Conservation (phyloP, 352 stramenopile species). For the Phytophthora colocasiae region DNA sequence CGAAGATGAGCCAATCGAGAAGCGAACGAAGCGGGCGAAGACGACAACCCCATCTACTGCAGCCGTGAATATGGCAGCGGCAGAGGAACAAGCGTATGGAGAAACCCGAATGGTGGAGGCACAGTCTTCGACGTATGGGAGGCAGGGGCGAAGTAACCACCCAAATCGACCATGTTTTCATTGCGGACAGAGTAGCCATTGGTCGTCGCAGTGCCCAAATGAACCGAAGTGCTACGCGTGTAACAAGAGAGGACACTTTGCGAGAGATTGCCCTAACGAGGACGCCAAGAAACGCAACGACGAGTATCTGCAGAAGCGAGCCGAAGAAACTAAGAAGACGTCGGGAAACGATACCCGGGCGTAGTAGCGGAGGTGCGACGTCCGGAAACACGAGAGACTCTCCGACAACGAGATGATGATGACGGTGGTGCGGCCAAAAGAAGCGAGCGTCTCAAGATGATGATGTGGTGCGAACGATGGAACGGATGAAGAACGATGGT, state of each 20-base stretch:
- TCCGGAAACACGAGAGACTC: background rate
- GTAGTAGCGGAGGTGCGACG: background rate
- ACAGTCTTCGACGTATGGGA: too few relatives aligned
- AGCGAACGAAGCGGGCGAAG: background rate
- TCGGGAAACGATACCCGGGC: background rate
- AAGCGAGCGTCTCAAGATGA: background rate
- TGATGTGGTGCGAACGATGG: background rate
- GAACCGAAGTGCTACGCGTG: too few relatives aligned
- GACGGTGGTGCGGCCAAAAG: background rate
- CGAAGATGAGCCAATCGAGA: background rate
- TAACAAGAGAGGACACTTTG: background rate
- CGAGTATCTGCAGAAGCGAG: background rate
- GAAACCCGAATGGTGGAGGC: too few relatives aligned
- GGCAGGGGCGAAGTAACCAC: too few relatives aligned
- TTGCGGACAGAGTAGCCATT: too few relatives aligned
- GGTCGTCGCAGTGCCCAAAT: too few relatives aligned
- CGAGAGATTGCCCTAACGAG: background rate
- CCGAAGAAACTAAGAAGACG: background rate
- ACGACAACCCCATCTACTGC: background rate
- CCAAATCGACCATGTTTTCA: too few relatives aligned
- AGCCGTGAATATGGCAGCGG: background rate
- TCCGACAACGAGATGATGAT: background rate
- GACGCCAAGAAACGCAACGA: background rate
- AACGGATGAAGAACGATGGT: background rate
- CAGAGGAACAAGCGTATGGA: background rate